A percentile compares a stretch with the other conserved stretches of the same genome.
These are phyloP conservation scores for Scorias spongiosa DNA, from an alignment of 2,329 filamentous ascomycete genomes.

Conservation along the genomic window DNA sequence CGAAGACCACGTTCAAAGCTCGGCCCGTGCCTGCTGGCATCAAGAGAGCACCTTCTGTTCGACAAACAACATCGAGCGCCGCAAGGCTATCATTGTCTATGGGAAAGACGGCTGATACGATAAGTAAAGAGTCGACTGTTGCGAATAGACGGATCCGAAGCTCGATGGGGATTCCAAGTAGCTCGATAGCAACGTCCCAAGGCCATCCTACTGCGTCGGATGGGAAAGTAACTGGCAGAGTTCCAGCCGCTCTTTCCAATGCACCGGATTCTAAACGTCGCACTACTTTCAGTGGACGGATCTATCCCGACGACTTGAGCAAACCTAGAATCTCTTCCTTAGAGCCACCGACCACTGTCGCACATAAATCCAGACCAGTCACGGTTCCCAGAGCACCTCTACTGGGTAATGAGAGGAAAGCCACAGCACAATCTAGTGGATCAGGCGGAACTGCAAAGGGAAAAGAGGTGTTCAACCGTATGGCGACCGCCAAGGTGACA, in stretches of 20 bases:
- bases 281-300: neutral
- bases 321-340: neutral
- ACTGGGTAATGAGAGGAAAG: neutral
- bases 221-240: neutral
- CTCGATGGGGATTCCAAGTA: neutral
- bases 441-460: conserved; percentile 21
- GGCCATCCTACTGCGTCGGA: neutral
- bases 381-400: neutral
- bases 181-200: neutral
- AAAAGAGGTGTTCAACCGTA: conserved; percentile 31
- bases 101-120: neutral
- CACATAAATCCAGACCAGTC: conserved; percentile 2
- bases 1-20: conserved; percentile 31
- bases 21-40: conserved; percentile 23
- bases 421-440: no score
- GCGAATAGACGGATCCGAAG: neutral
- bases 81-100: conserved; percentile 22
- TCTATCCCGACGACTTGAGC: neutral
- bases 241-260: neutral
- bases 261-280: neutral
- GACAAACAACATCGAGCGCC: conserved; percentile 32
- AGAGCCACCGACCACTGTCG: neutral
- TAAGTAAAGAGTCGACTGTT: neutral
- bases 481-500: conserved; percentile 25
- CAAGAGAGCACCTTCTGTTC: conserved; percentile 19